phyloP scores from a whole-genome alignment of 2,329 filamentous ascomycete species.

The Hypoxylon sp. region DNA sequence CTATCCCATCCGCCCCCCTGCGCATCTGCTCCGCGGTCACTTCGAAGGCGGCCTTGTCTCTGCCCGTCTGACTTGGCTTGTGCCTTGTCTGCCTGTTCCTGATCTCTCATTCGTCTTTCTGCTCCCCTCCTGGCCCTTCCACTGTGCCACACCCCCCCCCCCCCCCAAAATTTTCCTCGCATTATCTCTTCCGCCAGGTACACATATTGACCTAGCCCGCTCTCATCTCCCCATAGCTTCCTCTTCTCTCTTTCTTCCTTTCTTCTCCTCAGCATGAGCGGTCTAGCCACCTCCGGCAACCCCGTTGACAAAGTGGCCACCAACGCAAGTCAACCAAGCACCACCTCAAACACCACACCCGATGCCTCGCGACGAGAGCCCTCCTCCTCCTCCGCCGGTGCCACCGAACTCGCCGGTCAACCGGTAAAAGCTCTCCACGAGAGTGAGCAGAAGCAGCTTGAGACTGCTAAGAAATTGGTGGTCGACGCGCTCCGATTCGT shows the following conservation, averaged over 20 bases:
- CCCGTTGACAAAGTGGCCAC: constrained; percentile 49
- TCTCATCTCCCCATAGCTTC: constrained; percentile 42
- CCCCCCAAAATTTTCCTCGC: constrained; percentile 45
- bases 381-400: constrained; percentile 67
- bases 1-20: constrained; percentile 42
- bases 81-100: constrained; percentile 41
- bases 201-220: constrained; percentile 43
- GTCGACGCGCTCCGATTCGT: constrained; percentile 80
- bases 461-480: constrained; percentile 57
- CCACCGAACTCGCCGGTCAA: constrained; percentile 72
- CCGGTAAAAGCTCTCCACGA: constrained; percentile 60
- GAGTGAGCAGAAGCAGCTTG: constrained; percentile 44
- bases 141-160: constrained; percentile 48
- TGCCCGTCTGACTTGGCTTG: constrained; percentile 44
- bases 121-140: constrained; percentile 42
- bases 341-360: constrained; percentile 50
- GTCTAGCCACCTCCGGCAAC: constrained; percentile 47
- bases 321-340: constrained; percentile 45
- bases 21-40: constrained; percentile 42
- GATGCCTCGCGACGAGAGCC: constrained; percentile 71
- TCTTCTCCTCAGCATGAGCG: constrained; percentile 50
- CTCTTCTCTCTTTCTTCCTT: constrained; percentile 41
- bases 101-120: constrained; percentile 41
- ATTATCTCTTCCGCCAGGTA: constrained; percentile 43
- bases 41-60: constrained; percentile 43